Base-by-base conservation (phyloP, 441 rosid genomes). In the Theobroma grandiflorum region DNA sequence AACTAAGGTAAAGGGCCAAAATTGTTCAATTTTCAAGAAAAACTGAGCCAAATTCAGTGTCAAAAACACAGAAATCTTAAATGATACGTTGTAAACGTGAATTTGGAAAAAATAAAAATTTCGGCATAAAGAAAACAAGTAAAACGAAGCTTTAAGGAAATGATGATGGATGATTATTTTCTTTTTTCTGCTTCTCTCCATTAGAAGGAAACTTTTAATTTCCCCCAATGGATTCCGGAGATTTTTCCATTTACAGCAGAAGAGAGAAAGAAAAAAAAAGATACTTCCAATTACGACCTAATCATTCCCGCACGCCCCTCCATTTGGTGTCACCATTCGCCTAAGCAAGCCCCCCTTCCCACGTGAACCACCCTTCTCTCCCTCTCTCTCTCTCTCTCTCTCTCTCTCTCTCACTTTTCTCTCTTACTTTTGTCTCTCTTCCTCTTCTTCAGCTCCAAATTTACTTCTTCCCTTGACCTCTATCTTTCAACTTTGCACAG, bases 271-370 rank as follows among this genome's bases (percentile, higher is more conserved):
- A 61, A 6, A 33, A 61, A 12, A 18, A 8, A 8, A 12, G 18
- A 4, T 11, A 31, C 37, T 64, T 57, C 53, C 84, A 78, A 85
- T 84, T 83, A 87, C 89, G 74, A 86, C 79, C 85, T 84, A 83
- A 84, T 85, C 86, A 89, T 86, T 83, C 79, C 86, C 88, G 75
- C 86, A 86, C 85, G 86, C 45, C 71, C 47, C 37, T n/a, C 65
- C 20, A 33, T 52, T 76, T 20, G 68, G 71, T 83, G 74, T 85
- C 85, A 80, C 67, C 78, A 77, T 81, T 76, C 79, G 69, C 72
- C 79, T 6, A 70, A 70, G 40, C 87, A 85, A 26, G 31, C 15
- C 57, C 57, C 6, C 6, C n/a, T 14, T 12, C 12, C 26, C 90
- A 81, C 84, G 84, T 76, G 79, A 80, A 64, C 76, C 50, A 64